Base-by-base conservation (phyloP, 371 early-diverging fungal genomes). In the Chytridium lagenaria region DNA sequence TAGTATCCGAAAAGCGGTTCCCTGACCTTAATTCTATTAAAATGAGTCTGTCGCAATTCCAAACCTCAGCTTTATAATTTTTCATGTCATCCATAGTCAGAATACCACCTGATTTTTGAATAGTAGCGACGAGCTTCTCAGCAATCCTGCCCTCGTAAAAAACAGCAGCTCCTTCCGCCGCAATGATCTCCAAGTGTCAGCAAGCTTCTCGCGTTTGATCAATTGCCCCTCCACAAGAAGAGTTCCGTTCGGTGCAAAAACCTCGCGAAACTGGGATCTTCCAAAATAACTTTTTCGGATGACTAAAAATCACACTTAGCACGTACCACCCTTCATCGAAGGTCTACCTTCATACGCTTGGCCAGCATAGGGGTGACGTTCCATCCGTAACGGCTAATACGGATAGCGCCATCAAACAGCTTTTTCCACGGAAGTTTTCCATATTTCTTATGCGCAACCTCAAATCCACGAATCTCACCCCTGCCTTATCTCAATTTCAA, bases 81-180 rank as follows among this genome's bases (percentile, higher is more conserved):
- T 74, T 77, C 78, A 99, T 86, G 76, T 99, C 99, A 0, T 91
- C 86, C 68, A 85, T 61, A 0, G 93, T 94, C 52, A 97, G 69
- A 50, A 95, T 90, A 0, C 99, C 99, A 12, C 95, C 95, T 28
- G 82, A 71, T 22, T 78, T 75, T 59, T 84, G 88, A 12, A 92
- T 84, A 1, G 90, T 86, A 26, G 89, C 80, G 2, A 96, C 92
- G 22, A 99, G 78, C 34, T 69, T 70, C 16, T 88, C 81, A 0
- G 96, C 97, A 77, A 99, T 92, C 38, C 78, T 70, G 34, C 98
- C 98, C 65, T 77, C 83, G 79, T 99, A 99, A 81, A 99, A 99
- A 10, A 84, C 89, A 72, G 88, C 80, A 0, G 93, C 83, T 0
- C 99, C 99, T 57, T 95, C 77, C n/a, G 81, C 76, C 0, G 95